phyloP scores from a whole-genome alignment of 352 stramenopile species.

The Elongisporangium prolatum region DNA sequence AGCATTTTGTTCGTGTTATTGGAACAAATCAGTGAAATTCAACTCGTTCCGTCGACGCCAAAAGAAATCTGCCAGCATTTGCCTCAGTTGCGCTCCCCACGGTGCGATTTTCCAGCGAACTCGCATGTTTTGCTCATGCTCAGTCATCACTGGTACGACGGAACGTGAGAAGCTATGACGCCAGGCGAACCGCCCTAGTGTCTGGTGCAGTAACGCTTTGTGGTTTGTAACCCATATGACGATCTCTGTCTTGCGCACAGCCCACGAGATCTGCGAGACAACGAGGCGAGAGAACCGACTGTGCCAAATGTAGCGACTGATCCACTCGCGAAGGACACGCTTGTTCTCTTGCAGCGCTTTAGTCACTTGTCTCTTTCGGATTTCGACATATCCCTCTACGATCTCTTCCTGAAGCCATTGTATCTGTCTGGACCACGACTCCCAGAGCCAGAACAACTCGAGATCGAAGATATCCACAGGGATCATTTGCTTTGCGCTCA shows the following conservation, averaged over 20 bases:
- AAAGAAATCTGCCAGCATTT: too few relatives aligned
- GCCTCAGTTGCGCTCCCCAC: too few relatives aligned
- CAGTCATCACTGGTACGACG: neutral
- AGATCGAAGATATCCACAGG: conserved; percentile 31
- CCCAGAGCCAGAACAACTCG: conserved; percentile 14
- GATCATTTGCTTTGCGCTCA: conserved; percentile 16
- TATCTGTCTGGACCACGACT: conserved; percentile 9
- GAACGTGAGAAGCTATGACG: conserved; percentile 8
- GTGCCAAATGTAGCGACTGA: neutral
- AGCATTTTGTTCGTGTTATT: too few relatives aligned
- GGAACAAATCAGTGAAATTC: too few relatives aligned
- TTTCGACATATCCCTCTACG: neutral
- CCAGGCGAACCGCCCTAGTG: conserved; percentile 15
- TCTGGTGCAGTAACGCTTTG: neutral
- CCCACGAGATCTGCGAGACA: neutral
- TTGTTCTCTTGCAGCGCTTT: conserved; percentile 3
- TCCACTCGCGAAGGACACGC: conserved; percentile 3
- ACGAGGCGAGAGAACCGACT: neutral
- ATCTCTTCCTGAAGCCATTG: neutral
- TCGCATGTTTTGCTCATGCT: too few relatives aligned
- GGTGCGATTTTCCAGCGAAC: too few relatives aligned
- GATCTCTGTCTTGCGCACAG: neutral
- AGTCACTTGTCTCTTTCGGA: neutral
- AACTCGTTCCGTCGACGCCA: too few relatives aligned
- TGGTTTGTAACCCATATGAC: neutral